phyloP scores from a whole-genome alignment of 2,329 filamentous ascomycete species.

The Cladosporium colombiae region DNA sequence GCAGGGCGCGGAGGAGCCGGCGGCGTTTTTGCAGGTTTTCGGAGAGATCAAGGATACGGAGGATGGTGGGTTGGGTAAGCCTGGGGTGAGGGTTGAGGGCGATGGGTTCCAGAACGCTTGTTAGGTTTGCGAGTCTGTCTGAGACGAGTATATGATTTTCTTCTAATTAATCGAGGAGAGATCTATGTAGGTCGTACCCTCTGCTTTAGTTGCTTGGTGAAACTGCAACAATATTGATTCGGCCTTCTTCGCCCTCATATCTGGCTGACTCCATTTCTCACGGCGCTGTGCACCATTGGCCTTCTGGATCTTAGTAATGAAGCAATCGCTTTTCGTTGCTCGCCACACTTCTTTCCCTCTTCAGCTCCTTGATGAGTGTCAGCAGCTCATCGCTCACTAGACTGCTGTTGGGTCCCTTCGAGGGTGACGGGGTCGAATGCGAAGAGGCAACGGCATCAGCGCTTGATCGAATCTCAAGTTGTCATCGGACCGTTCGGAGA shows the following conservation, averaged over 20 bases:
- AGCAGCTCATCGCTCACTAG: background rate
- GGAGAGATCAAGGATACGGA: conserved; percentile 56
- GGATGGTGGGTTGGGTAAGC: conserved; percentile 13
- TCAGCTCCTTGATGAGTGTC: background rate
- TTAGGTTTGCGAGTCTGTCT: conserved; percentile 3
- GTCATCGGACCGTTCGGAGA: background rate
- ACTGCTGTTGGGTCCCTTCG: background rate
- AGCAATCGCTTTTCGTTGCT: background rate
- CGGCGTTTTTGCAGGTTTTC: conserved; percentile 67
- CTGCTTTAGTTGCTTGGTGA: background rate
- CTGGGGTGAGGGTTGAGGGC: conserved; percentile 18
- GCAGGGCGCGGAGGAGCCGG: conserved; percentile 70
- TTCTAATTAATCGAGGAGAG: background rate
- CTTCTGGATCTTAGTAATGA: background rate
- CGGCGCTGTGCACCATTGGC: background rate
- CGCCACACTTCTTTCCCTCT: background rate
- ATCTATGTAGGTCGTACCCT: background rate
- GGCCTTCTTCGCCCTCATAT: background rate
- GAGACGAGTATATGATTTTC: background rate
- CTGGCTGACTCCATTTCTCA: background rate
- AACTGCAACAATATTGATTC: background rate
- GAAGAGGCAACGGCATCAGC: background rate
- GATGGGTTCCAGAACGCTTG: conserved; percentile 25
- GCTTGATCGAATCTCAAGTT: background rate
- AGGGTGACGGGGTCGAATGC: background rate